phyloP scores from a whole-genome alignment of 2,329 filamentous ascomycete genomes.

The Lasiodiplodia sp. region DNA sequence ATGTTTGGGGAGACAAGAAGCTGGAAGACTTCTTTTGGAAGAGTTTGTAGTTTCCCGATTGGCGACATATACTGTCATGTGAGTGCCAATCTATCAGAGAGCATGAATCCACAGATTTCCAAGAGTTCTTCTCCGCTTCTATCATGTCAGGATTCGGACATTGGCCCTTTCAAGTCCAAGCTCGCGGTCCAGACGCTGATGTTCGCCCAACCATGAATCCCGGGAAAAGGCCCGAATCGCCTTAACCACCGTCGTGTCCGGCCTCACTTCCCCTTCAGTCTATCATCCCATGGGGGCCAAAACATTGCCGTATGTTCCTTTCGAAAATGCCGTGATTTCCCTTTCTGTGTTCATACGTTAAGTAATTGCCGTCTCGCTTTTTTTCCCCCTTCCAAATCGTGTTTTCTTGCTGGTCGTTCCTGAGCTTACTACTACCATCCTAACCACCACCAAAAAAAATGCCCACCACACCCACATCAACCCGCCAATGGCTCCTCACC shows the following conservation, averaged over 20 bases:
- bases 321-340: background rate
- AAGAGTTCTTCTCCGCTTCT: background rate
- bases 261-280: background rate
- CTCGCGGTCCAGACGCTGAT: background rate
- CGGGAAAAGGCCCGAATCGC: background rate
- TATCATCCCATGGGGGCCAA: background rate
- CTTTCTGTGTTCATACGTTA: background rate
- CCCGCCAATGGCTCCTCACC: constrained; percentile 54
- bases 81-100: background rate
- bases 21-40: constrained; percentile 16
- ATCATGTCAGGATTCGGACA: background rate
- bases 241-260: background rate
- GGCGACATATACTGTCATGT: background rate
- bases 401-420: background rate
- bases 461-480: constrained; percentile 30
- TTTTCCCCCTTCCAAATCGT: background rate
- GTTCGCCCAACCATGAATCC: background rate
- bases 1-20: constrained; percentile 7
- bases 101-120: background rate
- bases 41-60: background rate
- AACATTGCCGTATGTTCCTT: background rate
- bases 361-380: background rate
- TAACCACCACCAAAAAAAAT: background rate
- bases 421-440: background rate
- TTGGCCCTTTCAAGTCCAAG: background rate